Base-by-base conservation (phyloP, 306 rosid genomes). In the Carpinus fangiana region DNA sequence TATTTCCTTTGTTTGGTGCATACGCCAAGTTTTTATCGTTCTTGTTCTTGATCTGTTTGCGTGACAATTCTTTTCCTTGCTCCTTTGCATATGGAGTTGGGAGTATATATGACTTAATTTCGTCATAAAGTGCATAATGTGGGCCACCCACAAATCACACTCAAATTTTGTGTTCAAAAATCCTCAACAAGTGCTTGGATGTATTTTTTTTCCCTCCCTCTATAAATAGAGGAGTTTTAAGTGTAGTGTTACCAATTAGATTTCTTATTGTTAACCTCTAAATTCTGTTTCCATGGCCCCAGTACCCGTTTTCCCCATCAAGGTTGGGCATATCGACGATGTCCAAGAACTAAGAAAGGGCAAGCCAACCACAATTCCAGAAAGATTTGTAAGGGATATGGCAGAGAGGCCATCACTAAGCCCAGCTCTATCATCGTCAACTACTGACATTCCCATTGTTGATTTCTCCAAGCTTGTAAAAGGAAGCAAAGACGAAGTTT, bases 251-350 rank as follows among this genome's bases (percentile, higher is more conserved):
- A 75, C 53, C 77, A 71, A 47, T 8, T 38, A 78, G 54, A 75
- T 28, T 81, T 73, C 48, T 28, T 17, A 71, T 53, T 50, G 53
- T 13, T 36, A 36, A 21, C 51, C 65, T 76, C 12, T 31, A 78
- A 60, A 51, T 34, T 75, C 68, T 70, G 71, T 64, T 71, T 72
- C 83, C 48, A 94, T 95, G 99, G 90, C 96, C 80, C 96, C 98
- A 8, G 89, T 70, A 50, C 90, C 93, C 2, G 65, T 76, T 76
- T 82, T 87, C 46, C 80, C 84, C 17, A n/a, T 85, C 73, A 87
- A 90, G 45, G 90, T 89, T 82, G 98, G 98, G 9, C 91, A 91
- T 82, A 91, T 95, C 62, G 93, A 91, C 79, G 99, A 95, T 89
- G 99, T 95, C 73, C 98, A 93, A 90, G 99, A 95, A 64, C 90